phyloP scores from a whole-genome alignment of 169 alveolate species.

The Theileria parva region DNA sequence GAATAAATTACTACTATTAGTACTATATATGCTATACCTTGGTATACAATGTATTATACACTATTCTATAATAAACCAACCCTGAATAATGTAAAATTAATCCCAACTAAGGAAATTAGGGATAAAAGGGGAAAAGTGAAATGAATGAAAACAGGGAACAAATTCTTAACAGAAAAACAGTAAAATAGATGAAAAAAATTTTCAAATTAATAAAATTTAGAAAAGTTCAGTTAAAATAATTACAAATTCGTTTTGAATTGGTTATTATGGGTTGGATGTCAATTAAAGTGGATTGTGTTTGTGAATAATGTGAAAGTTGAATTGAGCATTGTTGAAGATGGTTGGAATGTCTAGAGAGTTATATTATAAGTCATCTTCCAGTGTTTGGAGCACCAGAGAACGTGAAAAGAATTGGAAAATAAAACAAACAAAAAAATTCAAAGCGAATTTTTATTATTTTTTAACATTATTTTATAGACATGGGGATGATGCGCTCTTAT shows the following conservation, averaged over 20 bases:
- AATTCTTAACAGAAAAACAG: neutral
- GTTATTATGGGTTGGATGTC: neutral
- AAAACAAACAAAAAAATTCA: neutral
- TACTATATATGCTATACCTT: no score
- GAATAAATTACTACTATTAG: no score
- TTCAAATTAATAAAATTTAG: no score
- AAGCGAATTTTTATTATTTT: neutral
- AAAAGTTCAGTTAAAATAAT: neutral
- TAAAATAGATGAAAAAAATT: neutral
- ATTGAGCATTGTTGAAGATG: neutral
- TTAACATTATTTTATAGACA: neutral
- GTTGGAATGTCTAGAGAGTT: neutral
- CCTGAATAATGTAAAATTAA: neutral
- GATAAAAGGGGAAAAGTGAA: neutral
- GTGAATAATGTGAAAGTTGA: neutral
- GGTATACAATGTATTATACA: no score
- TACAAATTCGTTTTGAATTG: neutral
- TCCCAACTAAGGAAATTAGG: neutral
- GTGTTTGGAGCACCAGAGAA: neutral
- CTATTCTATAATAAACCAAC: neutral
- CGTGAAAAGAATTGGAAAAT: neutral
- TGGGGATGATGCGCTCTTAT: slow-evolving; percentile 1
- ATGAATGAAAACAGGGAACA: neutral
- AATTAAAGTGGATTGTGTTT: neutral
- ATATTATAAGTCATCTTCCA: neutral